Percentiles rank a stretch among this genome's conserved stretches.
These are phyloP conservation scores for Sporothrix brasiliensis DNA, from an alignment of 2,329 filamentous ascomycete genomes.

Conservation along the genomic window DNA sequence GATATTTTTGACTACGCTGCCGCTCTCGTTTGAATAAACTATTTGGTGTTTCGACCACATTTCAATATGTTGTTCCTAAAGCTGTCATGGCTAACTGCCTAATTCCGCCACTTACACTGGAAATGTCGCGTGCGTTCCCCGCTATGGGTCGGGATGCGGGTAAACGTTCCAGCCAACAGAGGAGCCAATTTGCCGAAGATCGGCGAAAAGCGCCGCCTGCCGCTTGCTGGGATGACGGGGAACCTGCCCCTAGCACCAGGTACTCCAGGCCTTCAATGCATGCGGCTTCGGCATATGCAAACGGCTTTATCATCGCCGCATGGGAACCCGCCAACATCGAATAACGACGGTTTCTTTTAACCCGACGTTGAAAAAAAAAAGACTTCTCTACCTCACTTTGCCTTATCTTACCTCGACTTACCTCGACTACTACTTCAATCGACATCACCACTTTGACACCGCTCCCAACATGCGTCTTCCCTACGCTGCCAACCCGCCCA, in stretches of 20 bases:
- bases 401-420: no score
- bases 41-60: background rate
- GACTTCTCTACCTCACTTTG: background rate
- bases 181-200: conserved; percentile 4
- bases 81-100: conserved; percentile 1
- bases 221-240: background rate
- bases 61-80: background rate
- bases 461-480: conserved; percentile 64
- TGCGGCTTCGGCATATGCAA: conserved; percentile 18
- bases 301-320: conserved; percentile 14
- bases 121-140: background rate
- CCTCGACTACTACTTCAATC: background rate
- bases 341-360: background rate
- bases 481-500: conserved; percentile 61
- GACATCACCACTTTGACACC: background rate
- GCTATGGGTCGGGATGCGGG: background rate
- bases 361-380: background rate
- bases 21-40: background rate
- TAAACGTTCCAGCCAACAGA: conserved; percentile 18
- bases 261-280: background rate
- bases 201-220: conserved; percentile 12
- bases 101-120: conserved; percentile 22
- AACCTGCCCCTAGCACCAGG: background rate
- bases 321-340: background rate
- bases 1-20: background rate